Conservation (phyloP, 331 rosid genomes). For the Rhamnella rubrinervis region DNA sequence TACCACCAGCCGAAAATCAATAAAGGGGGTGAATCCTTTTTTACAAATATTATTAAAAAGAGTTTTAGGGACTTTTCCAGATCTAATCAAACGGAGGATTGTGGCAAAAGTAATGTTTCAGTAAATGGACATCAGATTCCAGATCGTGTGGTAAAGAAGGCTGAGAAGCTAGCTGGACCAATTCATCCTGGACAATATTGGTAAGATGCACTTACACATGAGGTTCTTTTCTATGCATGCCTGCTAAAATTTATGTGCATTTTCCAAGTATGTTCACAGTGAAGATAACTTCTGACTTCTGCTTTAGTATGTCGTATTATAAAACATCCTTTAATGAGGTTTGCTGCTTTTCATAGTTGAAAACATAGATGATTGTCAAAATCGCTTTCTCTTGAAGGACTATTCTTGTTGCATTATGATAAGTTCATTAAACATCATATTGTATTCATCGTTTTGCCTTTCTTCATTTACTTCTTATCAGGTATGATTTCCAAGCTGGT, state of each 20-base stretch:
- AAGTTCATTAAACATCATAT: not conserved
- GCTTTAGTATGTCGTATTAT: no score
- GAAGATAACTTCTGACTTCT: no score
- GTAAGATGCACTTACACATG: conserved; percentile 39
- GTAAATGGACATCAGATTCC: conserved; percentile 69
- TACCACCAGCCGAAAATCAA: conserved; percentile 46
- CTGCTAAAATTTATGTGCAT: not conserved
- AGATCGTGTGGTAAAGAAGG: conserved; percentile 73
- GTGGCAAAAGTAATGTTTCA: conserved; percentile 47
- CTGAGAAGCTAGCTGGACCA: conserved; percentile 89
- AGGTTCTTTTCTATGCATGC: conserved; percentile 3
- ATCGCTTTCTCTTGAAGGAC: not conserved
- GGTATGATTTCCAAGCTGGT: conserved; percentile 94
- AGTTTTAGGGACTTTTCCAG: conserved; percentile 65
- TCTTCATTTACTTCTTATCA: conserved; percentile 29
- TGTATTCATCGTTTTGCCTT: conserved; percentile 23
- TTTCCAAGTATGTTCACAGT: not conserved
- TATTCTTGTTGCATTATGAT: not conserved
- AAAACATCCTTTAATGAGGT: no score
- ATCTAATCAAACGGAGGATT: conserved; percentile 51
- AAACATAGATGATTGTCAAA: not conserved
- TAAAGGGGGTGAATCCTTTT: conserved; percentile 77
- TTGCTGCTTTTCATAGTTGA: no score
- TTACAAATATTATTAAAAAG: conserved; percentile 76
- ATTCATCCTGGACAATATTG: conserved; percentile 91